phyloP scores from a whole-genome alignment of 352 stramenopile genomes.

The Globisporangium viniferum region DNA sequence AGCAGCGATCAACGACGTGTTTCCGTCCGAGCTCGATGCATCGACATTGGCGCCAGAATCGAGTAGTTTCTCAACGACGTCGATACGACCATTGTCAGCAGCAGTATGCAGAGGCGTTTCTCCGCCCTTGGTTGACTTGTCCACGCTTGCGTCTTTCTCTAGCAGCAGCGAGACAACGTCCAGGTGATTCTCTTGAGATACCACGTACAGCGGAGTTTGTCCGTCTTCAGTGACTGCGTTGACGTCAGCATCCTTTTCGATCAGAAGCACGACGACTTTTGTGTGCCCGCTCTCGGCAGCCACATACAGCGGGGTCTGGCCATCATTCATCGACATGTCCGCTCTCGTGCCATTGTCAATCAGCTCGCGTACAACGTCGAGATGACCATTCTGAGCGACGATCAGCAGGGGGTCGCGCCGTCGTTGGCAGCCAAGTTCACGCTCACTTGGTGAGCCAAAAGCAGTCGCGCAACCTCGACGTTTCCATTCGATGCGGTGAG shows the following conservation, averaged over 20 bases:
- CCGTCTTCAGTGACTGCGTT: neutral
- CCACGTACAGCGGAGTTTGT: neutral
- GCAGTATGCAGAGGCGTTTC: neutral
- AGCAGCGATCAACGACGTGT: neutral
- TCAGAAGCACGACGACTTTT: neutral
- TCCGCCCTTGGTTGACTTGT: neutral
- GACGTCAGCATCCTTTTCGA: neutral
- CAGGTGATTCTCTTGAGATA: neutral
- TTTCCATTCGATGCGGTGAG: neutral
- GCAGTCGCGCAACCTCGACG: neutral
- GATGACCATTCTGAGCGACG: neutral
- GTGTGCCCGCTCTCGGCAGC: neutral
- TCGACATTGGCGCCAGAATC: neutral
- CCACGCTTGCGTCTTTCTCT: neutral
- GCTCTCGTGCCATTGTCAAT: neutral
- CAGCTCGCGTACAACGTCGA: neutral
- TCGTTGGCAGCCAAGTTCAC: neutral
- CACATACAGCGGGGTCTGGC: neutral
- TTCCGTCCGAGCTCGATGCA: neutral
- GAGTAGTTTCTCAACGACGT: neutral
- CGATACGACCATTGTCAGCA: neutral
- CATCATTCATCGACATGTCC: neutral
- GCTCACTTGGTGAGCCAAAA: neutral
- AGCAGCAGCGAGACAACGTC: neutral
- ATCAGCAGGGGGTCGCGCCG: neutral